A percentile compares a stretch with the other conserved stretches of the same genome.
phyloP scores from a whole-genome alignment of 352 stramenopile genomes.

The Phytopythium montanum region DNA sequence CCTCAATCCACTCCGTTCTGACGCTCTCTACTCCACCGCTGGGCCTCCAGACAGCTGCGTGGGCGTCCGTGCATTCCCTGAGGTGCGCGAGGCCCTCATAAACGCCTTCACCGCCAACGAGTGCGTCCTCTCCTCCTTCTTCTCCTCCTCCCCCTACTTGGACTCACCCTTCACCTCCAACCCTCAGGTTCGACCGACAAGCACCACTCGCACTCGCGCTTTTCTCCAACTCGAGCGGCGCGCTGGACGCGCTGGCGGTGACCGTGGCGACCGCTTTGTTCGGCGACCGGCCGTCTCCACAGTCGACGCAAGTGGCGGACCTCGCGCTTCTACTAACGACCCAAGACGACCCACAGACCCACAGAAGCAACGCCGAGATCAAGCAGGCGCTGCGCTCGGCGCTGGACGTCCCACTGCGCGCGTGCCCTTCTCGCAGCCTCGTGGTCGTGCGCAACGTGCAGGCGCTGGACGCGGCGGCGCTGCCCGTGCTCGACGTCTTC shows the following conservation, averaged over 20 bases:
- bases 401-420: slow-evolving; percentile 25
- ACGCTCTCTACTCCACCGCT: neutral
- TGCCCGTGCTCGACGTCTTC: slow-evolving; percentile 65
- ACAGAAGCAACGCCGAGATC: slow-evolving; percentile 38
- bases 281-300: slow-evolving; percentile 11
- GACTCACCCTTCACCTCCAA: neutral
- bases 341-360: slow-evolving; percentile 3
- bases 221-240: slow-evolving; percentile 43
- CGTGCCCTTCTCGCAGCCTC: slow-evolving; percentile 47
- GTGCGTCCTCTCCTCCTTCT: slow-evolving; percentile 9
- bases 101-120: slow-evolving; percentile 49
- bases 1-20: neutral
- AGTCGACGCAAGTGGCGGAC: slow-evolving; percentile 24
- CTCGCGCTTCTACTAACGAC: slow-evolving; percentile 22
- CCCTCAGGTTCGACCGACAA: slow-evolving; percentile 31
- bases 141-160: neutral
- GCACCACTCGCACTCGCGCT: slow-evolving; percentile 46
- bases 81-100: slow-evolving; percentile 31
- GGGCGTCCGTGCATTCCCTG: slow-evolving; percentile 17
- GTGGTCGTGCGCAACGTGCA: slow-evolving; percentile 55
- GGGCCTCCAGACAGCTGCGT: slow-evolving; percentile 20
- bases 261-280: slow-evolving; percentile 35
- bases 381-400: slow-evolving; percentile 39
- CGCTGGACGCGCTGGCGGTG: slow-evolving; percentile 27
- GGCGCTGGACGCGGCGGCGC: slow-evolving; percentile 30